Evolutionary conservation across 2,329 filamentous ascomycete genomes (phyloP).

Genomic region (Aureobasidium subglaciale): DNA sequence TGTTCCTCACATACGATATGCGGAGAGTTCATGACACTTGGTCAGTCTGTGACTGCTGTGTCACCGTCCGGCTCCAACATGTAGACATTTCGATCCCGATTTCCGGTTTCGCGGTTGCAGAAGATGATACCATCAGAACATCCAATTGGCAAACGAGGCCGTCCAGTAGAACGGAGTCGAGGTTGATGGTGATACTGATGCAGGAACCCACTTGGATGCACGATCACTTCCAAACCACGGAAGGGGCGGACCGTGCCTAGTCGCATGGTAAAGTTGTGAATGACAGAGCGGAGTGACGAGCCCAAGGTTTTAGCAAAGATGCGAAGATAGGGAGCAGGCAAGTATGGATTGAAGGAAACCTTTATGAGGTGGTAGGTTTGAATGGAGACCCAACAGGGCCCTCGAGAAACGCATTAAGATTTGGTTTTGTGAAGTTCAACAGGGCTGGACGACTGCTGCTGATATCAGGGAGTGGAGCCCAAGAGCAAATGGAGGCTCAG

Average conservation of each 20-base stretch:
- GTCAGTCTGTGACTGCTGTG: neutral
- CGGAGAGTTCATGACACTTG: neutral
- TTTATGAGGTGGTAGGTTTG: no score
- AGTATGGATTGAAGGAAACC: no score
- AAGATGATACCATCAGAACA: neutral
- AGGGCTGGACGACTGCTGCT: no score
- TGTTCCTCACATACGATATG: neutral
- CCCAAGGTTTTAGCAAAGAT: no score
- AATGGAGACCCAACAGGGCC: no score
- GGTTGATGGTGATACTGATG: neutral
- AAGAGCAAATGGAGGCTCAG: neutral
- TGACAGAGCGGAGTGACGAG: neutral
- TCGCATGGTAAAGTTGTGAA: neutral
- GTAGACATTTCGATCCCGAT: neutral
- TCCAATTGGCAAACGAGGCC: conserved; percentile 1
- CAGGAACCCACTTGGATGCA: conserved; percentile 9
- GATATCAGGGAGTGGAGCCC: neutral
- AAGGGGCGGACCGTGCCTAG: neutral
- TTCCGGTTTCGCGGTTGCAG: neutral
- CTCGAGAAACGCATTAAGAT: neutral
- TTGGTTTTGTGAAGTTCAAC: no score
- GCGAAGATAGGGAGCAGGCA: no score
- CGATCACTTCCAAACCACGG: conserved; percentile 11
- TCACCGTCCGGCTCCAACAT: neutral
- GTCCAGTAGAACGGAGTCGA: neutral